These are phyloP conservation scores for Talaromyces sp. DNA, from an alignment of 2,329 filamentous ascomycete species.

Conservation along the genomic window DNA sequence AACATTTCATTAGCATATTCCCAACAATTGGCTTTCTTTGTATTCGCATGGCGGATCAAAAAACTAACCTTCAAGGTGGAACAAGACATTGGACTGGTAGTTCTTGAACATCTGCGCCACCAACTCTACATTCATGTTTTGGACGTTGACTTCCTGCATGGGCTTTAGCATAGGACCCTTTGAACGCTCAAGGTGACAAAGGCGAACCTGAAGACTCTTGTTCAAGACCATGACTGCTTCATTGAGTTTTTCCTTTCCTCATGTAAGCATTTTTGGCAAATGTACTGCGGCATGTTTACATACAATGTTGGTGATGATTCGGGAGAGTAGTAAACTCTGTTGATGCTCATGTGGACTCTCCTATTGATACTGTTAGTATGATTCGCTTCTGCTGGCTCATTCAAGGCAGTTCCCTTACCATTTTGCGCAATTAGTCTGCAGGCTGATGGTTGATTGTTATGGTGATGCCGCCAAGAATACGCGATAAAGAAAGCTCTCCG, in stretches of 20 bases:
- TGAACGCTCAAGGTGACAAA: background rate
- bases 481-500: constrained; percentile 13
- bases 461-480: constrained; percentile 16
- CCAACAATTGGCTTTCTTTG: background rate
- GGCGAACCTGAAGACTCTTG: constrained; percentile 73
- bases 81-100: constrained; percentile 95
- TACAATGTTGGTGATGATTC: constrained; percentile 97
- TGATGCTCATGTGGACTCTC: constrained; percentile 98
- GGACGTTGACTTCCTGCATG: constrained; percentile 85
- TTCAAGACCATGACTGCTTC: constrained; percentile 91
- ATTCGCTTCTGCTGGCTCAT: background rate
- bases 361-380: constrained; percentile 39
- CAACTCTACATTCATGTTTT: constrained; percentile 98
- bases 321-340: constrained; percentile 86
- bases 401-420: background rate
- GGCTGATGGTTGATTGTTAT: constrained; percentile 11
- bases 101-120: constrained; percentile 99
- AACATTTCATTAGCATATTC: background rate
- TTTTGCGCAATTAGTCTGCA: background rate
- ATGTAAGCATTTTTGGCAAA: background rate
- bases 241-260: constrained; percentile 84
- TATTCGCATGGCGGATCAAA: background rate
- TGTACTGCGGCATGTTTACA: background rate
- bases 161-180: background rate
- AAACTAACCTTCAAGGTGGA: constrained; percentile 83